Conservation (phyloP, 768 basidiomycete species). For the Kwoniella shandongensis region DNA sequence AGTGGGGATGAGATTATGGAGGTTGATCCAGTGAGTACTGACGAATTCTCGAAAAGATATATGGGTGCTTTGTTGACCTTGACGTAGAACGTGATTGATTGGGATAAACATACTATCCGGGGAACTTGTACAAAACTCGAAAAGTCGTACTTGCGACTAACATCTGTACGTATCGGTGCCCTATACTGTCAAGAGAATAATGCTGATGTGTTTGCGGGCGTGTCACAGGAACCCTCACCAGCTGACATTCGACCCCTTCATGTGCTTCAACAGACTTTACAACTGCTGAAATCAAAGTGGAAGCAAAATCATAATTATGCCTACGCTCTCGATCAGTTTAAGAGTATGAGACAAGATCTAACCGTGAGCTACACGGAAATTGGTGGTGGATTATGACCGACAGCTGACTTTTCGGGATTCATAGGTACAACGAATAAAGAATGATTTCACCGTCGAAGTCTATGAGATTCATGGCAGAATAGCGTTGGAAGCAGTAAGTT, state of each 20-base stretch:
- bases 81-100: conserved; percentile 97
- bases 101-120: conserved; percentile 94
- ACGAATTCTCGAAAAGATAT: not conserved
- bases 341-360: conserved; percentile 93
- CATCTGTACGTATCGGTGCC: conserved; percentile 63
- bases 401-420: not conserved
- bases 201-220: not conserved
- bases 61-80: too few species aligned
- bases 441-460: conserved; percentile 93
- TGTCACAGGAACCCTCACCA: conserved; percentile 80
- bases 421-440: conserved; percentile 97
- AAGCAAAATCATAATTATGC: conserved; percentile 64
- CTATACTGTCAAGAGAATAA: conserved; percentile 1
- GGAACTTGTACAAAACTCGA: conserved; percentile 85
- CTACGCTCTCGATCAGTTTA: conserved; percentile 98
- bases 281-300: conserved; percentile 86
- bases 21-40: conserved; percentile 51
- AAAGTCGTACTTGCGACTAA: conserved; percentile 93
- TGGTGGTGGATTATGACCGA: not conserved
- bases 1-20: conserved; percentile 46
- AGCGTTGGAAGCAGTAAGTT: conserved; percentile 81
- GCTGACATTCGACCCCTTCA: conserved; percentile 87
- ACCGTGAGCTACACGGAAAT: conserved; percentile 66
- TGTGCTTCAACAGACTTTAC: conserved; percentile 78
- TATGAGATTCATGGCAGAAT: conserved; percentile 99